Conservation (phyloP, 441 rosid genomes). For the Pelargonium cotyledonis region DNA sequence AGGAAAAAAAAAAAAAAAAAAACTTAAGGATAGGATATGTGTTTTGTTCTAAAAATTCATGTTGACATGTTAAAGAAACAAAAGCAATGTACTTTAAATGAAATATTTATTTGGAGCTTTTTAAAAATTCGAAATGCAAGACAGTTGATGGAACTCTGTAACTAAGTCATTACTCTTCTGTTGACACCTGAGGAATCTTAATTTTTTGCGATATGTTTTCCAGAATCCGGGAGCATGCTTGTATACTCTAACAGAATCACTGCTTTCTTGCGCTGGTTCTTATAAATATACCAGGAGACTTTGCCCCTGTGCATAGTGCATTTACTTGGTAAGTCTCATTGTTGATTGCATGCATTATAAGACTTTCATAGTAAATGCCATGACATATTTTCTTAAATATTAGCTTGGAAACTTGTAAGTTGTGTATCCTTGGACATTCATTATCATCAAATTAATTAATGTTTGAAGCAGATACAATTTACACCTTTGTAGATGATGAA, state of each 20-base stretch:
- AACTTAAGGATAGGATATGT: too few relatives aligned
- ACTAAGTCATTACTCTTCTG: too few relatives aligned
- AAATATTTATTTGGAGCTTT: background rate
- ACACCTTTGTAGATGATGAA: too few relatives aligned
- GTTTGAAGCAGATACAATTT: too few relatives aligned
- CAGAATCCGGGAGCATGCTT: conserved; percentile 93
- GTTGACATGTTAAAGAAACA: background rate
- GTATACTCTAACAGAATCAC: conserved; percentile 61
- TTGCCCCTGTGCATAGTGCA: conserved; percentile 75
- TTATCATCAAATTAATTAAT: too few relatives aligned
- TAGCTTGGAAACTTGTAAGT: too few relatives aligned
- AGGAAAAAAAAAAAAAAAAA: too few relatives aligned
- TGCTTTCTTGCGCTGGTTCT: conserved; percentile 85
- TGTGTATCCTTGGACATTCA: too few relatives aligned
- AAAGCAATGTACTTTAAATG: background rate
- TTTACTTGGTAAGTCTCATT: conserved; percentile 24
- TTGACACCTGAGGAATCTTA: background rate
- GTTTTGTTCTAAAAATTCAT: too few relatives aligned
- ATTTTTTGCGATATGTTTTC: conserved; percentile 11
- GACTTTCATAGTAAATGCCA: too few relatives aligned
- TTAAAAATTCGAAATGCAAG: background rate
- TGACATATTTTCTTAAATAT: too few relatives aligned
- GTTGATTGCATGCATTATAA: too few relatives aligned
- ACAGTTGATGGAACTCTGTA: background rate
- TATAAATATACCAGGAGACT: conserved; percentile 76